phyloP scores from a whole-genome alignment of 2,329 filamentous ascomycete species.

The Trichoderma polysporum region DNA sequence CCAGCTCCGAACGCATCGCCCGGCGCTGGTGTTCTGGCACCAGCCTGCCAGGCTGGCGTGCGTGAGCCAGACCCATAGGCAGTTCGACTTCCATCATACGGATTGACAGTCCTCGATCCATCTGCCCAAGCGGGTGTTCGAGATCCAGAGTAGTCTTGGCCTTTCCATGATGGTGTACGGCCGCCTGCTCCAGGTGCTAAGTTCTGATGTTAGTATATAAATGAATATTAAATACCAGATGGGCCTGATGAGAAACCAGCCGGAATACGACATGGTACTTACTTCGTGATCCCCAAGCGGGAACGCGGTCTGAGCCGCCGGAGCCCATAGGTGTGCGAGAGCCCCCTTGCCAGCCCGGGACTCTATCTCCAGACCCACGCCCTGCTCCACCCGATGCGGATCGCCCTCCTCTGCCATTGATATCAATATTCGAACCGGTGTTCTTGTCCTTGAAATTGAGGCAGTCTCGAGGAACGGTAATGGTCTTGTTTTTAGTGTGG shows the following conservation, averaged over 20 bases:
- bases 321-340: slow-evolving; percentile 67
- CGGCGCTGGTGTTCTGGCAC: slow-evolving; percentile 66
- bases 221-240: not conserved
- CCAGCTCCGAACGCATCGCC: slow-evolving; percentile 64
- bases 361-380: slow-evolving; percentile 46
- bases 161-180: slow-evolving; percentile 64
- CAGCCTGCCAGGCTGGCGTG: slow-evolving; percentile 77
- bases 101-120: slow-evolving; percentile 66
- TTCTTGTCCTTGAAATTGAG: slow-evolving; percentile 83
- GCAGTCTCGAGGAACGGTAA: slow-evolving; percentile 78
- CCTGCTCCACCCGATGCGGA: slow-evolving; percentile 48
- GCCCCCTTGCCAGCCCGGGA: slow-evolving; percentile 61
- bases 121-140: slow-evolving; percentile 72
- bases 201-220: slow-evolving; percentile 32
- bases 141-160: slow-evolving; percentile 51
- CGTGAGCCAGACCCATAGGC: slow-evolving; percentile 73
- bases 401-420: slow-evolving; percentile 46
- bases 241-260: not conserved
- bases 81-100: slow-evolving; percentile 72
- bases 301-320: slow-evolving; percentile 65
- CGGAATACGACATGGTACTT: slow-evolving; percentile 41
- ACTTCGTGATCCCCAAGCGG: slow-evolving; percentile 72
- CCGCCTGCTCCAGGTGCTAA: slow-evolving; percentile 56
- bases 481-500: slow-evolving; percentile 89
- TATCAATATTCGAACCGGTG: slow-evolving; percentile 76